Conservation (phyloP, 805 yeast species). For the Candida maltosa region DNA sequence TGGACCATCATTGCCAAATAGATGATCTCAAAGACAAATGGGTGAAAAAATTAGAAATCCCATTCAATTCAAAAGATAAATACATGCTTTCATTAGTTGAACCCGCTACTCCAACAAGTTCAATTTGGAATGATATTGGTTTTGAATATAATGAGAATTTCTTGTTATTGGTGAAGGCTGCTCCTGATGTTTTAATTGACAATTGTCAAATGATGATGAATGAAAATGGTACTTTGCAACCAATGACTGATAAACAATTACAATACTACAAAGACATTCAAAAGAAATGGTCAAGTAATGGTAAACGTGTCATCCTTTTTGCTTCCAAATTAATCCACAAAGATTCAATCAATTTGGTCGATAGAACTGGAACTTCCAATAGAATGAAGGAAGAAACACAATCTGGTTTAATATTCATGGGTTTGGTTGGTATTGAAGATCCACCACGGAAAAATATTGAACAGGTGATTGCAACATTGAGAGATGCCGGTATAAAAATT, state of each 20-base stretch:
- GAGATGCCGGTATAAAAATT: slow-evolving; percentile 38
- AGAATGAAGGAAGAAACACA: slow-evolving; percentile 12
- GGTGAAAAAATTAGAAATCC: slow-evolving; percentile 24
- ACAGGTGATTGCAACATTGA: slow-evolving; percentile 27
- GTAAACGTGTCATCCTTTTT: slow-evolving; percentile 31
- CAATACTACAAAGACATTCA: slow-evolving; percentile 23
- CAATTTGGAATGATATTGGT: slow-evolving; percentile 10
- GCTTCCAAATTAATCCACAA: slow-evolving; percentile 21
- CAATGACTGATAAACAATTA: slow-evolving; percentile 13
- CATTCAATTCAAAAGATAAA: slow-evolving; percentile 47
- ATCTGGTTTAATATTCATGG: slow-evolving; percentile 20
- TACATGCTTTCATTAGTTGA: slow-evolving; percentile 36
- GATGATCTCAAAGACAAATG: slow-evolving; percentile 12
- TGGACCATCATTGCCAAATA: slow-evolving; percentile 13
- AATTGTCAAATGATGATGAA: slow-evolving; percentile 21
- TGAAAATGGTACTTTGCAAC: slow-evolving; percentile 13
- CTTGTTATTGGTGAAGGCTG: slow-evolving; percentile 39
- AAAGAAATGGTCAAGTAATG: slow-evolving; percentile 31
- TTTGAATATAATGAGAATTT: slow-evolving; percentile 10
- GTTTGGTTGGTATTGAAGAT: slow-evolving; percentile 41
- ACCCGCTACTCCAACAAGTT: slow-evolving; percentile 1
- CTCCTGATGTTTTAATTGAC: slow-evolving; percentile 41
- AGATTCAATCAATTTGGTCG: slow-evolving; percentile 9
- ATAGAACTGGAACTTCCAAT: slow-evolving; percentile 11
- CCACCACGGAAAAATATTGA: slow-evolving; percentile 39